Evolutionary conservation across 345 rosid species (phyloP), one percentile per base, ranked within the genome.

Genomic region (Eucalyptus lansdowneana): DNA sequence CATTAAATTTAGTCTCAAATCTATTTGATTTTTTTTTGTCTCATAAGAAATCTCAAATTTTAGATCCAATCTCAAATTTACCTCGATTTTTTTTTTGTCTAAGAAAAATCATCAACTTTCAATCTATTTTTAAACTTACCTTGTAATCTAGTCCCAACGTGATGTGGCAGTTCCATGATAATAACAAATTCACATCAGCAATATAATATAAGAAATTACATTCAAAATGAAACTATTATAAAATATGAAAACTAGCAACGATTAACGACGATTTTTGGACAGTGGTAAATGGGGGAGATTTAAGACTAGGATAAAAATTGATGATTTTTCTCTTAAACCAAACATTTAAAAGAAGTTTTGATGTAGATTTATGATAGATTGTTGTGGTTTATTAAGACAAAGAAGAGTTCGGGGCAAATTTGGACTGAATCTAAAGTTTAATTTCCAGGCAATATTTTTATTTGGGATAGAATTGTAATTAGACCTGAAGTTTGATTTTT

Each of bases 131-230:
- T 25, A 56, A 56, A 56, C 13, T 56, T 56, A 56, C 6, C 6
- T 25, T 4, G 13, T 56, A 56, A 56, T 22, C 29, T 10, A 56
- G 13, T 56, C 62, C 29, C 14, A 56, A 56, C 2, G 5, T 56
- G 14, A 56, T 0, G 6, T 5, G 29, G 1, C 1, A 56, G 0
- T 56, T 24, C 62, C 13, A 56, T 2, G 29, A 10, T 10, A 0
- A 56, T 56, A 56, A 56, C 62, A 56, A 56, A 56, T 56, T 5
- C 6, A 56, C 29, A 56, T 10, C 6, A 56, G 2, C 13, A 10
- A 24, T 24, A 29, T 24, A 13, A 56, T 9, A 56, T 56, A 56
- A 11, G 2, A 56, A 56, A 56, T 56, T 56, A 56, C 11, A 29
- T 24, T 12, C 29, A 56, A 56, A 56, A 56, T 24, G 3, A 56